phyloP scores from a whole-genome alignment of 1,284 basidiomycete species.

The Kwoniella shivajii region DNA sequence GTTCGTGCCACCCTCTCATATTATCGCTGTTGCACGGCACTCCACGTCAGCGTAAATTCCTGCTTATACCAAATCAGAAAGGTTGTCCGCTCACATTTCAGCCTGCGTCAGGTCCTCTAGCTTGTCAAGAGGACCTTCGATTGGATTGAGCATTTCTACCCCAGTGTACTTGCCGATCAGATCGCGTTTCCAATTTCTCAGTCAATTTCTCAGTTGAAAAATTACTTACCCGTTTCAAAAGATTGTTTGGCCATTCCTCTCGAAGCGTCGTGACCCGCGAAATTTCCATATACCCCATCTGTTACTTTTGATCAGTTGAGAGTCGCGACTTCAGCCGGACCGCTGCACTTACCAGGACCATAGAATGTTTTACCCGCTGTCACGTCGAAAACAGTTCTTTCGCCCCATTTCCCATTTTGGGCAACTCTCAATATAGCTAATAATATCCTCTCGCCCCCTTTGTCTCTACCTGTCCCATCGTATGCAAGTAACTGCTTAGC shows the following conservation, averaged over 20 bases:
- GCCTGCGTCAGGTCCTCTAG: constrained; percentile 72
- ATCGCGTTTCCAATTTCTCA: not conserved
- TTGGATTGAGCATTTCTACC: constrained; percentile 82
- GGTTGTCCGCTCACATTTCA: constrained; percentile 71
- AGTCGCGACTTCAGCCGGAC: not conserved
- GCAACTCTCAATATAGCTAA: constrained; percentile 75
- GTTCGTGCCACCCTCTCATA: constrained; percentile 89
- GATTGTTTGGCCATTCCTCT: constrained; percentile 97
- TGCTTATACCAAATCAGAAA: not conserved
- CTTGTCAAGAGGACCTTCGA: constrained; percentile 83
- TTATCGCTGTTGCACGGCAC: constrained; percentile 66
- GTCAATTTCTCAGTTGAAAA: not conserved
- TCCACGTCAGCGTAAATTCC: not conserved
- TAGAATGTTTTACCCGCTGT: constrained; percentile 86
- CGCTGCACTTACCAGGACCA: constrained; percentile 72
- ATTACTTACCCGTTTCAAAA: constrained; percentile 74
- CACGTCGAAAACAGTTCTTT: constrained; percentile 88
- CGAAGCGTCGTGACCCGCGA: constrained; percentile 90
- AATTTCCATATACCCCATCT: constrained; percentile 96
- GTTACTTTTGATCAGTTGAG: not conserved
- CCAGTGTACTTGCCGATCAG: not conserved
- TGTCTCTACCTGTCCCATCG: constrained; percentile 62
- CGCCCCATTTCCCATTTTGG: constrained; percentile 53
- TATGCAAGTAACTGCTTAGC: constrained; percentile 70
- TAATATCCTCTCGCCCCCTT: constrained; percentile 66